Evolutionary conservation across 164 flowering plant species (phyloP), one percentile per base, ranked within the genome.

Genomic region (Protea cynaroides): DNA sequence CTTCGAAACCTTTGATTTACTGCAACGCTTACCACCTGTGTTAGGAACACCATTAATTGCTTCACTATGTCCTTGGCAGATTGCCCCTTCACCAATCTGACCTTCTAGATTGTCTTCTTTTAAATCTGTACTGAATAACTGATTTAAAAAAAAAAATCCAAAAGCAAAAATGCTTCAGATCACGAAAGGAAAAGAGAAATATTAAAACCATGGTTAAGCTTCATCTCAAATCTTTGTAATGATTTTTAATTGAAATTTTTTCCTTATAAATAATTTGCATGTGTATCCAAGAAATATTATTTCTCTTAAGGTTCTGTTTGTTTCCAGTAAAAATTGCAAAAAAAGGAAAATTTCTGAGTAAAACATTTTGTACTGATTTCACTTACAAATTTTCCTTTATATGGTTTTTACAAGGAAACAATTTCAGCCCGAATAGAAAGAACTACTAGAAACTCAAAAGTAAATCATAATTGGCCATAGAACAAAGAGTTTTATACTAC

Each of bases 1-100:
- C 59, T 80, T 84, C 25, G 68, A 57, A 25, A 37, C 65, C 73
- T 75, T 84, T 52, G 65, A 53, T 63, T 70, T 80, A 54, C 63
- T 62, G 25, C 18, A n/a, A 58, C 23, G 74, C 57, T 71, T 78
- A 65, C 44, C 56, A 58, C 71, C 68, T 55, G 49, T 24, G 24
- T 34, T 67, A 22, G 70, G 44, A 0, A 49, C 34, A 21, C 50
- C 52, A 40, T 15, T 59, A 58, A 49, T 36, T 25, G 68, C 54
- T 38, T 74, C 50, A 22, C 53, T 25, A 55, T 49, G 25, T 67
- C 63, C 62, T 36, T 58, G 62, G 57, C 11, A 11, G 10, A 1
- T 55, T 55, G 34, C 58, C 58, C 24, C 7, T 56, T 56, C 59
- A 55, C 59, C 59, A 37, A 12, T 40, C 37, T 55, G 67, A 56